Evolutionary conservation across 768 basidiomycete species (phyloP).

Genomic region (Suillus occidentalis): DNA sequence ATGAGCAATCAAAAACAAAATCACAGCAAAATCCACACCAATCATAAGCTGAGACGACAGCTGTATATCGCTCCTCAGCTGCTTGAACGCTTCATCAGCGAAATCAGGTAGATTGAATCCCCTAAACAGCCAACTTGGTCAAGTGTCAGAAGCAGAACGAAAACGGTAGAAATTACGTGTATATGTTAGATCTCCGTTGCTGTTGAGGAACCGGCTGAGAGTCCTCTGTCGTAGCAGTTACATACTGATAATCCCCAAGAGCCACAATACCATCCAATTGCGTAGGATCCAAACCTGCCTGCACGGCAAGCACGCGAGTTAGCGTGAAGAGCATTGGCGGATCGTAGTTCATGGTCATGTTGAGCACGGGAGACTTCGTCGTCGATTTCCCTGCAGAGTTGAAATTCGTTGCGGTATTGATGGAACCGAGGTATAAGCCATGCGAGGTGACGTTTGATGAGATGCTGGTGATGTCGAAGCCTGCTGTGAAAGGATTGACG

Average conservation of each 20-base stretch:
- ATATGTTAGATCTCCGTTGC: constrained; percentile 46
- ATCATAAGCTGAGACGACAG: constrained; percentile 57
- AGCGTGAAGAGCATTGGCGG: constrained; percentile 69
- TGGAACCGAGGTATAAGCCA: constrained; percentile 62
- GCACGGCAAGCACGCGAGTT: constrained; percentile 62
- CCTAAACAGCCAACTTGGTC: constrained; percentile 29
- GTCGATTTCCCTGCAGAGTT: constrained; percentile 50
- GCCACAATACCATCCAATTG: constrained; percentile 67
- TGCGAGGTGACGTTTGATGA: constrained; percentile 59
- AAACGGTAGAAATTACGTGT: constrained; percentile 42
- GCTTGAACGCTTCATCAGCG: constrained; percentile 65
- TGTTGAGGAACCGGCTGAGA: constrained; percentile 27
- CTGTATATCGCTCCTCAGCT: constrained; percentile 60
- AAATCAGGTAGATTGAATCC: constrained; percentile 64
- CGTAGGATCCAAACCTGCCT: constrained; percentile 57
- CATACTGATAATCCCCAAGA: constrained; percentile 66
- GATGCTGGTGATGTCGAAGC: constrained; percentile 57
- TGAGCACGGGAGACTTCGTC: constrained; percentile 55
- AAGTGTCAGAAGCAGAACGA: background rate
- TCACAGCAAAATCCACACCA: constrained; percentile 33
- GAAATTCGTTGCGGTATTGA: constrained; percentile 54
- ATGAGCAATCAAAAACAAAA: constrained; percentile 7
- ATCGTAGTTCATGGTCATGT: constrained; percentile 67
- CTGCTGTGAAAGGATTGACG: constrained; percentile 65
- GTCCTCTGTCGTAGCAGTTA: constrained; percentile 35